Base-by-base conservation (phyloP, 106 monocot genomes). In the Allium sativum region DNA sequence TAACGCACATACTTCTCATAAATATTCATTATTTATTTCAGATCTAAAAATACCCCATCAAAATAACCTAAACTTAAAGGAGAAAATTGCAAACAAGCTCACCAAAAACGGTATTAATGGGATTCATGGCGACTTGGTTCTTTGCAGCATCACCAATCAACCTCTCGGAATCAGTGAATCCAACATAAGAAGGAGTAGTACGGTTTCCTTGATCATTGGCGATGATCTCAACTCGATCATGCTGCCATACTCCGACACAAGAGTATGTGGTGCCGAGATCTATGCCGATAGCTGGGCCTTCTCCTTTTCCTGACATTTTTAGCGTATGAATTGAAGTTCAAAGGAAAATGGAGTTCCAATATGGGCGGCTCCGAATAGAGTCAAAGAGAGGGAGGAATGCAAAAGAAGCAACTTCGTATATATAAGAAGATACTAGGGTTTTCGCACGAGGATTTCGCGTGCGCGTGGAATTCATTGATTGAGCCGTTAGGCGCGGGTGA, bases 171-270 rank as follows among this genome's bases (percentile, higher is more conserved):
- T 87, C 87, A 42, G 87, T 87, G 76, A 87, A 87, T 3, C 73
- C 87, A 9, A 84, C 88, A 42, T 86, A 86, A 18, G 86, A 87
- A 0, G 91, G 83, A 0, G 91, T 86, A 2, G 91, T 92, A 44
- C 91, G 53, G 70, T 92, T 86, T 4, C 91, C 91, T 73, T 86
- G 86, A 52, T 86, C 86, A 46, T 92, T 87, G 12, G 81, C 86
- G 58, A 91, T 87, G 80, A 92, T 87, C 86, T 92, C 91, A 6
- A 88, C 88, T 0, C 88, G 74, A 21, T 88, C 88, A 63, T 88
- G 88, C 57, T 88, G 88, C 88, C 88, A 88, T 0, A 88, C 89
- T 1, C 89, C 89, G 6, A 90, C 89, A 62, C 85, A 90, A 10
- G 85, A 85, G 72, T 79, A 90, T 40, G 85, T 85, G 5, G 89